phyloP scores from a whole-genome alignment of 441 rosid genomes.

The Pelargonium fulgidum region DNA sequence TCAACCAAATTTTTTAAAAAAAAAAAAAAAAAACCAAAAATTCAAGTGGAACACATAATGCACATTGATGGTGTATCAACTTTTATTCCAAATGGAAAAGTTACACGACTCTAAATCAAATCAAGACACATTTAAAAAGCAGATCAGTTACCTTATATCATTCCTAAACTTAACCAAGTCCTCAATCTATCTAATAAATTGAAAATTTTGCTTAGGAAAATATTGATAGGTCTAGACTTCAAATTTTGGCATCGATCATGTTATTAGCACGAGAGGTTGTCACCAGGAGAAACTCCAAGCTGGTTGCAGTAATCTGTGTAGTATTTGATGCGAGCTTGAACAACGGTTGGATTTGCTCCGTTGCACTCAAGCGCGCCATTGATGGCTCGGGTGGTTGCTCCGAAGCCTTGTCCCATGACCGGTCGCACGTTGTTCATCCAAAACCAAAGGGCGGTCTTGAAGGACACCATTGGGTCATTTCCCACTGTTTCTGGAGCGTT shows the following conservation, averaged over 20 bases:
- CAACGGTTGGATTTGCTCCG: slow-evolving; percentile 30
- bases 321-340: slow-evolving; percentile 31
- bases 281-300: slow-evolving; percentile 36
- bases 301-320: slow-evolving; percentile 39
- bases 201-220: no score
- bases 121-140: no score
- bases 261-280: slow-evolving; percentile 24
- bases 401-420: slow-evolving; percentile 34
- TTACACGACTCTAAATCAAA: no score
- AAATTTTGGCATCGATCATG: background rate
- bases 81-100: no score
- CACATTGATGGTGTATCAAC: no score
- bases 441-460: slow-evolving; percentile 45
- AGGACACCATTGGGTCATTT: slow-evolving; percentile 33
- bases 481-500: slow-evolving; percentile 16
- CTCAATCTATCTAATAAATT: no score
- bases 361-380: slow-evolving; percentile 40
- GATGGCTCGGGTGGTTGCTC: slow-evolving; percentile 48
- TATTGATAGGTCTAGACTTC: no score
- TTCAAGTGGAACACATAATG: no score
- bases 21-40: no score
- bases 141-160: no score
- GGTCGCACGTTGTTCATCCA: slow-evolving; percentile 45
- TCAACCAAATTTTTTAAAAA: no score
- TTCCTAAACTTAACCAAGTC: no score